Evolutionary conservation across 306 rosid genomes (phyloP).

Genomic region (Ammopiptanthus mongolicus): DNA sequence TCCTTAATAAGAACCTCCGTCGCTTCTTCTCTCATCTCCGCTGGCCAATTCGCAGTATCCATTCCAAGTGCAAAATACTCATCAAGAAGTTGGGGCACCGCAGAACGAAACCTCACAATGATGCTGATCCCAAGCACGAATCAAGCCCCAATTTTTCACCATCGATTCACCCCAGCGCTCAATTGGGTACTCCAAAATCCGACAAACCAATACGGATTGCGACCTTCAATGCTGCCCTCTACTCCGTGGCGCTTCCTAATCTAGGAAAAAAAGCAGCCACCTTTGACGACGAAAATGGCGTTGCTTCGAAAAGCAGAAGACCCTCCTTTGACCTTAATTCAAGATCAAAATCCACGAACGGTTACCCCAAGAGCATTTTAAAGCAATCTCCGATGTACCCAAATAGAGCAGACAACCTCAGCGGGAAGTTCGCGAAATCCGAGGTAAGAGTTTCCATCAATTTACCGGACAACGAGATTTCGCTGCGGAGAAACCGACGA

Average conservation of each 20-base stretch:
- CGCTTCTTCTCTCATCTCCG: slow-evolving; percentile 58
- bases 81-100: slow-evolving; percentile 37
- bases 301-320: background rate
- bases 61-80: slow-evolving; percentile 38
- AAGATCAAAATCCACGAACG: slow-evolving; percentile 39
- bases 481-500: slow-evolving; percentile 52
- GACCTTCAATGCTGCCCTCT: slow-evolving; percentile 90
- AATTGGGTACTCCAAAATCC: slow-evolving; percentile 22
- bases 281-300: slow-evolving; percentile 34
- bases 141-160: slow-evolving; percentile 30
- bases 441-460: slow-evolving; percentile 80
- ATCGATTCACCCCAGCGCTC: slow-evolving; percentile 45
- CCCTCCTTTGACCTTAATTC: background rate
- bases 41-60: slow-evolving; percentile 46
- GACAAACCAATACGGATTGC: slow-evolving; percentile 55
- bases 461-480: slow-evolving; percentile 87
- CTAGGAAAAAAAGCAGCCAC: slow-evolving; percentile 16
- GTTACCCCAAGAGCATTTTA: slow-evolving; percentile 64
- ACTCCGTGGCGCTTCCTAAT: slow-evolving; percentile 72
- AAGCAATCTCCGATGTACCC: slow-evolving; percentile 53
- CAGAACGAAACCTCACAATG: slow-evolving; percentile 18
- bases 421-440: slow-evolving; percentile 38
- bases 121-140: slow-evolving; percentile 23
- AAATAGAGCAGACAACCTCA: slow-evolving; percentile 5
- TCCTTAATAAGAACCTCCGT: slow-evolving; percentile 52